Evolutionary conservation across 2,329 filamentous ascomycete genomes (phyloP).

Genomic region (Curvularia sp.): DNA sequence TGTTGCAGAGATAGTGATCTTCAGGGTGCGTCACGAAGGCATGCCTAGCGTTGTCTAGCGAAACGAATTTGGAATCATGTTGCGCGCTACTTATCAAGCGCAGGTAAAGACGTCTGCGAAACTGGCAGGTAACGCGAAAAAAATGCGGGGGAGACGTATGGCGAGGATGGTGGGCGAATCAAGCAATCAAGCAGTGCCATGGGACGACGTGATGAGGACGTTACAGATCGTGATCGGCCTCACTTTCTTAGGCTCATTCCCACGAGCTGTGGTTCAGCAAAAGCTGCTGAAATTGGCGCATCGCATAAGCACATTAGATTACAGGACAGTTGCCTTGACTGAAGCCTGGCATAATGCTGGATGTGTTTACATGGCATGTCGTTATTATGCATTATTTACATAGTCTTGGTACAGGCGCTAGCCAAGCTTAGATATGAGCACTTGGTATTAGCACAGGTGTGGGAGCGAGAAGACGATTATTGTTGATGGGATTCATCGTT

Average conservation of each 20-base stretch:
- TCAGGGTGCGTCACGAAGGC: not conserved
- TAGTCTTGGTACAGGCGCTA: not conserved
- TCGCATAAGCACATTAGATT: not conserved
- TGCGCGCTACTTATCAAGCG: not conserved
- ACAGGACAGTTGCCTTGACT: not conserved
- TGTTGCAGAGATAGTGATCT: not conserved
- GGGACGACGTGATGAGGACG: not conserved
- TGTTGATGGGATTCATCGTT: not conserved
- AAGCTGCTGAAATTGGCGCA: not conserved
- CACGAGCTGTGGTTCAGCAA: too few species aligned
- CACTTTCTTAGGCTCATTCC: not conserved
- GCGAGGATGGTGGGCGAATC: not conserved
- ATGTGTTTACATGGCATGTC: not conserved
- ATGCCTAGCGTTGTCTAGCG: not conserved
- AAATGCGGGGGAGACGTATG: not conserved
- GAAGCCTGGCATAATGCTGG: not conserved
- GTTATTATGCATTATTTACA: not conserved
- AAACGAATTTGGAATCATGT: not conserved
- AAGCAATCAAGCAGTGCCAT: too few species aligned
- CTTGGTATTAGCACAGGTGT: not conserved
- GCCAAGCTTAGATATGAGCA: not conserved
- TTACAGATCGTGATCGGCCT: not conserved
- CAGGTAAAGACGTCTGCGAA: not conserved
- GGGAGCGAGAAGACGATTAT: not conserved
- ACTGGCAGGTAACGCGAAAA: too few species aligned